Percentiles rank a stretch among this genome's conserved stretches.
Evolutionary conservation across 805 yeast genomes (phyloP).

Genomic region (Candida takata): DNA sequence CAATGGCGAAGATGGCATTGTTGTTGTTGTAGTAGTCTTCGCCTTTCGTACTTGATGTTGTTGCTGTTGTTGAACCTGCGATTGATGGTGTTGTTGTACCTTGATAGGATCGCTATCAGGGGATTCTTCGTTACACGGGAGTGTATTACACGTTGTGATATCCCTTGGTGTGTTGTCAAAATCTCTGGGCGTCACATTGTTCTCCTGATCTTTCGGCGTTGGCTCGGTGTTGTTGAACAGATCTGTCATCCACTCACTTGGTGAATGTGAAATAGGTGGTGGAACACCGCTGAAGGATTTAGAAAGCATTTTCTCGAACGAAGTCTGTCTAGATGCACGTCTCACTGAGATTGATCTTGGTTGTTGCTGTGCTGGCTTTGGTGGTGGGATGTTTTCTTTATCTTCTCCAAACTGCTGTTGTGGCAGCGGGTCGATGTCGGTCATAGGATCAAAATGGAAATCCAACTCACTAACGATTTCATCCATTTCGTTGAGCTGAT

Average conservation of each 20-base stretch:
- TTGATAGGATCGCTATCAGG: constrained; percentile 10
- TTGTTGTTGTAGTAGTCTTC: neutral
- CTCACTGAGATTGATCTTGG: constrained; percentile 10
- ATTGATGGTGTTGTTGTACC: constrained; percentile 1
- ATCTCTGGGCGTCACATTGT: constrained; percentile 11
- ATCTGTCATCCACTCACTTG: constrained; percentile 23
- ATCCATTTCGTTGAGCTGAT: constrained; percentile 33
- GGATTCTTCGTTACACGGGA: constrained; percentile 25
- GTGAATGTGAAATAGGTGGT: constrained; percentile 16
- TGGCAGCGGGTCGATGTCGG: constrained; percentile 26
- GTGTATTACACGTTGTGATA: constrained; percentile 24
- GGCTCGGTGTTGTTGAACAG: constrained; percentile 18
- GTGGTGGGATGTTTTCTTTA: constrained; percentile 36
- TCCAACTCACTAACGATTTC: constrained; percentile 26
- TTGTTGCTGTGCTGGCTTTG: constrained; percentile 5
- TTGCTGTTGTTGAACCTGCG: constrained; percentile 5
- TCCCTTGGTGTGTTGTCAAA: constrained; percentile 24
- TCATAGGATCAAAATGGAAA: constrained; percentile 24
- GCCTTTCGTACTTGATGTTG: neutral
- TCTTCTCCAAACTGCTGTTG: constrained; percentile 12
- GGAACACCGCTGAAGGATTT: constrained; percentile 30
- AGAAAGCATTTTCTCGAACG: constrained; percentile 31
- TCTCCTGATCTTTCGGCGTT: constrained; percentile 20
- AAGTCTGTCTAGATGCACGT: constrained; percentile 25
- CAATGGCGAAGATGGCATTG: constrained; percentile 21